phyloP scores from a whole-genome alignment of 2,329 filamentous ascomycete genomes.

The Colletotrichum ledebouriae region DNA sequence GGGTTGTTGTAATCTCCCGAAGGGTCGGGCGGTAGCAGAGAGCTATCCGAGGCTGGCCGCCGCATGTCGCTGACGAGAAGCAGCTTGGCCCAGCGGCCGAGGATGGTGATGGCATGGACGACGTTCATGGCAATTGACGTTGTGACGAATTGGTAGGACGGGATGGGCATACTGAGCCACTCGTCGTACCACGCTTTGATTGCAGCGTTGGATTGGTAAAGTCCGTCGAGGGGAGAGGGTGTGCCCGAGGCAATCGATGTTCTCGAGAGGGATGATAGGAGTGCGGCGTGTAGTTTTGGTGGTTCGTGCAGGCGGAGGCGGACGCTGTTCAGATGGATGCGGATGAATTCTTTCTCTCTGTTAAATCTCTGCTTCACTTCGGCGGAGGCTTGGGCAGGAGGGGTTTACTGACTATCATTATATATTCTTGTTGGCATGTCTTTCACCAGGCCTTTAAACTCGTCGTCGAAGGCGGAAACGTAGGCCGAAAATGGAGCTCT shows the following conservation, averaged over 20 bases:
- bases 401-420: conserved; percentile 53
- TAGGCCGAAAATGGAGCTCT: conserved; percentile 60
- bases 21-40: neutral
- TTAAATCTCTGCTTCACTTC: neutral
- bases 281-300: conserved; percentile 55
- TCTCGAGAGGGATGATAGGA: conserved; percentile 57
- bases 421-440: conserved; percentile 53
- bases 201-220: conserved; percentile 63
- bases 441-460: conserved; percentile 57
- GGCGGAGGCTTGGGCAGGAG: neutral
- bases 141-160: conserved; percentile 60
- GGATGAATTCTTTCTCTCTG: neutral
- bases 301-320: conserved; percentile 62
- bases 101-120: conserved; percentile 62
- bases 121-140: conserved; percentile 60
- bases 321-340: conserved; percentile 56
- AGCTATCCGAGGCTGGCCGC: neutral
- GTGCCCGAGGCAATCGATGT: conserved; percentile 57
- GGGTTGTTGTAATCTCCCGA: conserved; percentile 19
- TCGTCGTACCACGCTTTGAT: conserved; percentile 63
- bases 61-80: conserved; percentile 46
- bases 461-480: conserved; percentile 59
- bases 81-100: conserved; percentile 64
- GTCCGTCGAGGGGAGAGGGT: conserved; percentile 60
- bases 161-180: conserved; percentile 60